Conservation (phyloP, 495 filamentous ascomycete genomes). For the Xylaria castorea region DNA sequence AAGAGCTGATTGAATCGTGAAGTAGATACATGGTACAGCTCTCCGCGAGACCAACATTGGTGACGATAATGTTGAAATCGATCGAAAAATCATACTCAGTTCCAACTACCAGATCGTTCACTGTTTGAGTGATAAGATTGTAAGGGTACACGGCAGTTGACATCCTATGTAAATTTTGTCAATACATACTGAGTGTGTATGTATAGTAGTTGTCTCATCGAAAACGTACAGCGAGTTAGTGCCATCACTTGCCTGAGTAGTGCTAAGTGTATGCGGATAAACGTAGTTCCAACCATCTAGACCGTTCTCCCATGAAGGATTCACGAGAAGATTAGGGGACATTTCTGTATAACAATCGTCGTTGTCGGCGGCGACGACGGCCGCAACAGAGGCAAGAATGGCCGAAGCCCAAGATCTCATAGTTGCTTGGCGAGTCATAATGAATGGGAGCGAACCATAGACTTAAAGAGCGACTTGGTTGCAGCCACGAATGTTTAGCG, state of each 20-base stretch:
- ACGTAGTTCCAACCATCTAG: not conserved
- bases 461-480: conserved; percentile 19
- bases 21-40: not conserved
- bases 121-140: not conserved
- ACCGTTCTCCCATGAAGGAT: conserved; percentile 9
- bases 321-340: conserved; percentile 4
- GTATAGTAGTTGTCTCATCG: not conserved
- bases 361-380: not conserved
- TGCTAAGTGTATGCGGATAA: not conserved
- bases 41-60: not conserved
- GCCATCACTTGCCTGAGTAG: not conserved
- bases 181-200: not conserved
- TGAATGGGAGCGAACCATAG: not conserved
- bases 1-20: not conserved
- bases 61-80: not conserved
- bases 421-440: conserved; percentile 8
- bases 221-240: not conserved
- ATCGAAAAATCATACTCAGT: conserved; percentile 6
- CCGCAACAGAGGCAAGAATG: not conserved
- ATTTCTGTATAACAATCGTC: not conserved
- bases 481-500: not conserved
- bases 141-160: not conserved
- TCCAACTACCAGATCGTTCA: not conserved
- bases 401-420: conserved; percentile 3
- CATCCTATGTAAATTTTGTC: not conserved